phyloP scores from a whole-genome alignment of 140 eudicot genomes.

The Ambrosia hybrid region DNA sequence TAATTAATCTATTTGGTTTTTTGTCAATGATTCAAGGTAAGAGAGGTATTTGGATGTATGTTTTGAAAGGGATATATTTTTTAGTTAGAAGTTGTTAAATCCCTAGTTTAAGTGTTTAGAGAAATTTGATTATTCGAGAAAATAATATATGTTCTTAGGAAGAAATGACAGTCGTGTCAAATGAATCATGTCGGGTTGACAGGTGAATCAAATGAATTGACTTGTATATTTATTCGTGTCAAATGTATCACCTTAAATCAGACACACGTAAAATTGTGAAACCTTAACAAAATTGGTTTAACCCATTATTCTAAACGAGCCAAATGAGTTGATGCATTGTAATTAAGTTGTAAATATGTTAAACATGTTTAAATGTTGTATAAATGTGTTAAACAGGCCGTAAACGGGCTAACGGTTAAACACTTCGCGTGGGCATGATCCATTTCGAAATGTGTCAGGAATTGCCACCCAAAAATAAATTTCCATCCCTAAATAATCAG shows the following conservation, averaged over 20 bases:
- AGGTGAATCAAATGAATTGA: background rate
- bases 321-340: background rate
- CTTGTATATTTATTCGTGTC: background rate
- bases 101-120: background rate
- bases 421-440: too few species aligned
- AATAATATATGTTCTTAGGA: background rate
- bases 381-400: background rate
- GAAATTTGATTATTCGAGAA: background rate
- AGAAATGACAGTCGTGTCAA: background rate
- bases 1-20: constrained; percentile 14
- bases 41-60: background rate
- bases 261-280: background rate
- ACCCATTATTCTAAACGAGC: background rate
- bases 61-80: background rate
- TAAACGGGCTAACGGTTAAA: too few species aligned
- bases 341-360: background rate
- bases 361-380: background rate
- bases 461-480: background rate
- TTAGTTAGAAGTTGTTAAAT: background rate
- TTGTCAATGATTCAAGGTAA: background rate
- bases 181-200: background rate
- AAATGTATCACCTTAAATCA: too few species aligned
- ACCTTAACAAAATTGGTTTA: background rate
- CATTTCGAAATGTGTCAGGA: background rate
- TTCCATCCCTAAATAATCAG: background rate